Conservation (phyloP, 495 filamentous ascomycete species). For the Glutinoglossum americanum region DNA sequence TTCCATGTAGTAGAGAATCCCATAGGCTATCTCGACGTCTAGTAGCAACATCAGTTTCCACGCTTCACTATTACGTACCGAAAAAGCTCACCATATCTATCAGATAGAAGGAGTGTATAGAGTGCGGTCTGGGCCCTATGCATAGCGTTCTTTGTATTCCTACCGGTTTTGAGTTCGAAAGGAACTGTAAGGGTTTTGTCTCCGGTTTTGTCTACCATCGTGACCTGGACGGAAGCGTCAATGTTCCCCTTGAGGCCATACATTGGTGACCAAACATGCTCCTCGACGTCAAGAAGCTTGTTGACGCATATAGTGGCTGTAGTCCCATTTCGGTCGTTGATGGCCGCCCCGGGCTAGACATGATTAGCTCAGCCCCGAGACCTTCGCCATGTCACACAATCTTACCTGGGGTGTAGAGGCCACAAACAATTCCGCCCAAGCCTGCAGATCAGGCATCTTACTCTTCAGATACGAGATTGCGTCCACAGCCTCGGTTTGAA, state of each 20-base stretch:
- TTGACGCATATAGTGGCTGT: conserved; percentile 64
- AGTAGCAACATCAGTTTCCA: conserved; percentile 4
- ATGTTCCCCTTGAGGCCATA: conserved; percentile 95
- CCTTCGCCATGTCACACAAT: conserved; percentile 2
- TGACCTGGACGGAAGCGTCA: conserved; percentile 91
- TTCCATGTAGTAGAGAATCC: conserved; percentile 87
- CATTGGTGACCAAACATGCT: conserved; percentile 93
- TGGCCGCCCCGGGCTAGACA: conserved; percentile 37
- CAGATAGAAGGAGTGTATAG: conserved; percentile 80
- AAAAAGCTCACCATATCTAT: conserved; percentile 53
- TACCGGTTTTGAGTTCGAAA: conserved; percentile 88
- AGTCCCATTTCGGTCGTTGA: conserved; percentile 53
- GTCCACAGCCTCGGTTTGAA: conserved; percentile 47
- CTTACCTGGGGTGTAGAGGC: conserved; percentile 45
- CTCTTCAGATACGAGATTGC: conserved; percentile 57
- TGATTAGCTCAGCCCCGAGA: conserved; percentile 8
- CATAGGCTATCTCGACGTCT: conserved; percentile 75
- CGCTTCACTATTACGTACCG: not conserved
- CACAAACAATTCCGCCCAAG: conserved; percentile 71
- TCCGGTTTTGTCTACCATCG: conserved; percentile 40
- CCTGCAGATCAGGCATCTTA: conserved; percentile 53
- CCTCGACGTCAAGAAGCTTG: conserved; percentile 88
- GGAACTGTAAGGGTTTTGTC: conserved; percentile 61
- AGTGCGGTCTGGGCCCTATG: conserved; percentile 88
- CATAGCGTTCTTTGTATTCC: conserved; percentile 43